Conservation (phyloP, 805 yeast species). For the Yarrowia osloensis region DNA sequence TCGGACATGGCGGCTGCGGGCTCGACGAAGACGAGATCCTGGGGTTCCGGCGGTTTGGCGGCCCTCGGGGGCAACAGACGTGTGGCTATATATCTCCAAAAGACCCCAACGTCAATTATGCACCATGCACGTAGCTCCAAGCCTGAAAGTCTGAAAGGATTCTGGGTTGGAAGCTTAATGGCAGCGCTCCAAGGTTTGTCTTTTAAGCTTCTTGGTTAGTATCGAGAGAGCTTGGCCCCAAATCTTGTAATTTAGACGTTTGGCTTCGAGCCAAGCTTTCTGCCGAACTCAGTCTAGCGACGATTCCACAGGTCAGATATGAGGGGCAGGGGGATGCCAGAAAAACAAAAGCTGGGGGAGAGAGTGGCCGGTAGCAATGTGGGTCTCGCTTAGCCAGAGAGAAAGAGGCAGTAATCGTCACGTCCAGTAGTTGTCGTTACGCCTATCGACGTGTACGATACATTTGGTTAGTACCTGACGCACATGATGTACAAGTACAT, state of each 20-base stretch:
- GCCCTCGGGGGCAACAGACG: neutral
- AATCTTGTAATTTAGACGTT: slow-evolving; percentile 5
- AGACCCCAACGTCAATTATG: slow-evolving; percentile 23
- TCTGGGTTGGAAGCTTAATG: slow-evolving; percentile 6
- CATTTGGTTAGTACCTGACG: neutral
- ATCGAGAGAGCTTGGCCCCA: neutral
- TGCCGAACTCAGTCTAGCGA: neutral
- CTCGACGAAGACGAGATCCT: neutral
- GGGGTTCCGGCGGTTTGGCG: neutral
- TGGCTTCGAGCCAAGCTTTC: slow-evolving; percentile 4
- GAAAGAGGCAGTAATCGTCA: no score
- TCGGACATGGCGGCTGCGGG: slow-evolving; percentile 18
- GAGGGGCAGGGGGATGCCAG: neutral
- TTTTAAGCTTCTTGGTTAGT: neutral
- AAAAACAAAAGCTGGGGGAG: no score
- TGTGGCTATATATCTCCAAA: slow-evolving; percentile 24
- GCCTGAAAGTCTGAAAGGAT: slow-evolving; percentile 13
- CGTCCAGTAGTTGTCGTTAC: no score
- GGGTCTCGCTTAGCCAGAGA: no score
- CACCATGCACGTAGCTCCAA: slow-evolving; percentile 28
- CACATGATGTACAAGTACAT: neutral
- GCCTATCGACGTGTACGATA: no score
- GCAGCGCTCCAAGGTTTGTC: neutral
- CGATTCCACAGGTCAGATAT: neutral
- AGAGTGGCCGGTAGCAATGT: no score